Evolutionary conservation across 1,139 yeast species (phyloP), one percentile per base, ranked within the genome.

Genomic region (Suzukiozyma palmioleophila): DNA sequence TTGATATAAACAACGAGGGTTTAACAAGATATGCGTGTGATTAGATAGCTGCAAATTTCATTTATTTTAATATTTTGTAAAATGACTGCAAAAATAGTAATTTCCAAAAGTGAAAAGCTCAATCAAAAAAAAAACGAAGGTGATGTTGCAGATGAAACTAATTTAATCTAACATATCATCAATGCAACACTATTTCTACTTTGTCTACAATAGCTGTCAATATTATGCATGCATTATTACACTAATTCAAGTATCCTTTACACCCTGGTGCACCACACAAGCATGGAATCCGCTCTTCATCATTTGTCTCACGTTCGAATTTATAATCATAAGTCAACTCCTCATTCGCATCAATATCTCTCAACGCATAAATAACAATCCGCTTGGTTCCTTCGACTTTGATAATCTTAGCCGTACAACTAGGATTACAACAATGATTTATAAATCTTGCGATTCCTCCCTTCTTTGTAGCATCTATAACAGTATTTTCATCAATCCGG

Each of bases 401-500:
- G 56, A 92, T 90, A 57, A 92, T 89, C 58, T 90, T 92, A 2
- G 98, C 97, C 0, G 96, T 89, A 63, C 98, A 92, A 51, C 96
- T 89, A 2, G 99, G 99, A 43, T 84, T 86, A 64, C 98, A 92
- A 58, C 97, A 88, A 61, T 94, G 99, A 56, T 94, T 92, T 59
- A 92, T 92, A 55, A 94, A 92, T 46, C 96, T 67, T 0, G 98
- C 98, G 52, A 90, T 89, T 3, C 97, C 97, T 29, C 99, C 99
- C 48, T 84, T 86, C 56, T 90, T 90, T 1, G 98, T 92, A 2
- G 99, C 98, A 64, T 94, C 99, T 42, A 94, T 85, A 7, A 94
- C 97, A 0, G 95, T 87, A 49, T 87, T 84, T 54, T 90, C 96
- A 58, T 92, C 98, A 42, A 92, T 84, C 49, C 97, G 72, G 62